Evolutionary conservation across 2,329 filamentous ascomycete genomes (phyloP).

Genomic region (Phialophora expanda): DNA sequence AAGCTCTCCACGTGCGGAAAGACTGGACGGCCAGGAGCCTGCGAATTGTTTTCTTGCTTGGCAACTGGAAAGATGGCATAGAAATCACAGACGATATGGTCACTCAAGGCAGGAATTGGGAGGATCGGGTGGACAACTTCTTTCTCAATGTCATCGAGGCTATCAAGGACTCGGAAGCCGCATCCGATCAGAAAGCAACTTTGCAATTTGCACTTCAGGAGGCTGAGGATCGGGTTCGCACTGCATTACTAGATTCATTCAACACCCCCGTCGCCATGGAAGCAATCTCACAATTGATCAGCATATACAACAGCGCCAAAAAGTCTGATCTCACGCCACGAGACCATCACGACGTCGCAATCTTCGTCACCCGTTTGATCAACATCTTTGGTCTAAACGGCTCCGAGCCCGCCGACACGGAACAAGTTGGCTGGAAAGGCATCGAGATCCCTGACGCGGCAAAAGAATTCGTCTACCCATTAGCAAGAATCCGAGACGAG

Average conservation of each 20-base stretch:
- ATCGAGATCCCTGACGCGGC: slow-evolving; percentile 65
- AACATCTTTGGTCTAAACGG: slow-evolving; percentile 78
- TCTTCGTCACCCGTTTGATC: slow-evolving; percentile 82
- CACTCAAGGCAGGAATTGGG: slow-evolving; percentile 75
- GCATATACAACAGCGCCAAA: slow-evolving; percentile 66
- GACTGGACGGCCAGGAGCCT: slow-evolving; percentile 79
- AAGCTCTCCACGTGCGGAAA: slow-evolving; percentile 68
- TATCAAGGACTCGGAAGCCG: slow-evolving; percentile 60
- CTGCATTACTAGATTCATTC: slow-evolving; percentile 80
- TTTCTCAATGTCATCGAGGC: slow-evolving; percentile 49
- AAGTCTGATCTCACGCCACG: slow-evolving; percentile 53
- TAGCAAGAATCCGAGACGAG: slow-evolving; percentile 62
- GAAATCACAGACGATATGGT: slow-evolving; percentile 87
- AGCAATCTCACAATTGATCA: slow-evolving; percentile 77
- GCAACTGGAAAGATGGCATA: slow-evolving; percentile 87
- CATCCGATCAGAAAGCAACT: slow-evolving; percentile 29
- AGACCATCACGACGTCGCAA: slow-evolving; percentile 63
- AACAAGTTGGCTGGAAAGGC: slow-evolving; percentile 67
- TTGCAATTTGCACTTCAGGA: slow-evolving; percentile 57
- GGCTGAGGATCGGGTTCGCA: slow-evolving; percentile 63
- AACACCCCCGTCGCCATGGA: slow-evolving; percentile 82
- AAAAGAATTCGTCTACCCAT: slow-evolving; percentile 65
- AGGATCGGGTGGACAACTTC: slow-evolving; percentile 76
- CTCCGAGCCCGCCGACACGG: slow-evolving; percentile 43
- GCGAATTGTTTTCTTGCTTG: slow-evolving; percentile 84